Percentiles rank a stretch among this genome's conserved stretches.
Conservation (phyloP, 257 asterid genomes). For the Lavandula angustifolia region DNA sequence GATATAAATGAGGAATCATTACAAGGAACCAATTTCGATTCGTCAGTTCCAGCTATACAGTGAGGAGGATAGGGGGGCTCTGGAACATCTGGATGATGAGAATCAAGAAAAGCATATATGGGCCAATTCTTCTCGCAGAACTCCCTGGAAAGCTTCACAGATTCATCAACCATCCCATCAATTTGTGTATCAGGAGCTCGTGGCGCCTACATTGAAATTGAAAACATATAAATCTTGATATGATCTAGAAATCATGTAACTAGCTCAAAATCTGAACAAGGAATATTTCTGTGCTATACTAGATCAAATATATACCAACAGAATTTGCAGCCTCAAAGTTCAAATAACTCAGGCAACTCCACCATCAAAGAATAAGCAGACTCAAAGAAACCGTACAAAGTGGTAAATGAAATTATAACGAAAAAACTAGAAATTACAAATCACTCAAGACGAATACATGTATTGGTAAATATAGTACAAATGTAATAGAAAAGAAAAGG, state of each 20-base stretch:
- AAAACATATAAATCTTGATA: constrained; percentile 12
- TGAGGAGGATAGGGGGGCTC: constrained; percentile 97
- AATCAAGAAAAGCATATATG: constrained; percentile 63
- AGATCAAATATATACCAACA: background rate
- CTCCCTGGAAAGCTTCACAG: constrained; percentile 61
- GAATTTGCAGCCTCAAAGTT: background rate
- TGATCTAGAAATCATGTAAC: constrained; percentile 4
- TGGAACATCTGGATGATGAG: constrained; percentile 85
- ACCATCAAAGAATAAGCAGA: constrained; percentile 21
- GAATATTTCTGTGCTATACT: background rate
- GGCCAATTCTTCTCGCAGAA: constrained; percentile 85
- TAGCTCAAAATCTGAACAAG: constrained; percentile 9
- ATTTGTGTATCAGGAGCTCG: constrained; percentile 67
- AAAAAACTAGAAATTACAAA: background rate
- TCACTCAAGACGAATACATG: background rate
- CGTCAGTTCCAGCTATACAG: constrained; percentile 77
- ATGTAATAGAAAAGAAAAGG: background rate
- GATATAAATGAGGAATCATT: constrained; percentile 23
- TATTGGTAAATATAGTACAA: background rate
- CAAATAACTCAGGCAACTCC: constrained; percentile 13
- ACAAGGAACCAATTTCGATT: constrained; percentile 83
- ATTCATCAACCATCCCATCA: constrained; percentile 76
- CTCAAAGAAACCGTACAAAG: background rate
- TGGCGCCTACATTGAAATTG: constrained; percentile 65
- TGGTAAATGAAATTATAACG: background rate